phyloP scores from a whole-genome alignment of 2,329 filamentous ascomycete species.

The Thelonectria blattea region DNA sequence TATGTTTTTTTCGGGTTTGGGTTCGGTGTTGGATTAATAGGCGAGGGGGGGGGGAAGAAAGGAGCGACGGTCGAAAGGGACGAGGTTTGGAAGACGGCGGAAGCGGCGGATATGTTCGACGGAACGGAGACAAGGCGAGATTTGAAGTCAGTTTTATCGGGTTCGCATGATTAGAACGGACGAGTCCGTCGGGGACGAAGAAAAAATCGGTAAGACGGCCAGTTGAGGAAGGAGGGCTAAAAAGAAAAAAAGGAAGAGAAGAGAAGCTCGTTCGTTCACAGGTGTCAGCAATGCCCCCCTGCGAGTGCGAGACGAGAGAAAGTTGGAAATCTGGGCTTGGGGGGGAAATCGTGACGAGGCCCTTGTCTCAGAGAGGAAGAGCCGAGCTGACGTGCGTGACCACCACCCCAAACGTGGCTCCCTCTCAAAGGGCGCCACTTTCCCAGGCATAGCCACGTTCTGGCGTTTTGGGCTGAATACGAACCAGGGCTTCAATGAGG shows the following conservation, averaged over 20 bases:
- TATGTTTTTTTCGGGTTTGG: neutral
- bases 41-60: neutral
- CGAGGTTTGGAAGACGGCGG: constrained; percentile 7
- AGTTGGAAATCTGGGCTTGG: constrained; percentile 1
- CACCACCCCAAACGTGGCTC: constrained; percentile 25
- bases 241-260: neutral
- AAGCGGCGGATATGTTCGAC: constrained; percentile 16
- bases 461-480: neutral
- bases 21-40: neutral
- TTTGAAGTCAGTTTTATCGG: constrained; percentile 6
- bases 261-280: neutral
- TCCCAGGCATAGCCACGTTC: constrained; percentile 32
- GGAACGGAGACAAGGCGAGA: neutral
- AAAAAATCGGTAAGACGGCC: neutral
- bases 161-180: constrained; percentile 11
- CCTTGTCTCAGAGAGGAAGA: constrained; percentile 28
- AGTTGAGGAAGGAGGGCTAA: too few species aligned
- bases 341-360: constrained; percentile 2
- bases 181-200: constrained; percentile 1
- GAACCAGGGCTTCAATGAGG: neutral
- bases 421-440: constrained; percentile 17
- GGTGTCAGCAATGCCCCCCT: constrained; percentile 5
- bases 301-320: constrained; percentile 14
- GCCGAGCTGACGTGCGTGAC: constrained; percentile 38
- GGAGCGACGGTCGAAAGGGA: neutral